Evolutionary conservation across 805 yeast species (phyloP).

Genomic region (Wickerhamomyces alni): DNA sequence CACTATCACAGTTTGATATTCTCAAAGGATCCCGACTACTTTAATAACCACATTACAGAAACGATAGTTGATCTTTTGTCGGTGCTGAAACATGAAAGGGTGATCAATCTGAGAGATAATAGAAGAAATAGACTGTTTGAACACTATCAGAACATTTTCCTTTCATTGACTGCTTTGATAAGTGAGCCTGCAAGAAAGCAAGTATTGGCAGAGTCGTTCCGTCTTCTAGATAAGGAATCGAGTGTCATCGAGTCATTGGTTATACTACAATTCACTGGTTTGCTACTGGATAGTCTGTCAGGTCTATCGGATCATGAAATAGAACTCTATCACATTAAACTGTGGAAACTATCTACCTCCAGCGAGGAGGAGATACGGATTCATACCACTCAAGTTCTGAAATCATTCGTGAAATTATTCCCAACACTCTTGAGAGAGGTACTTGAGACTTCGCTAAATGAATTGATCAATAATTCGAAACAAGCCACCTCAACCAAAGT

Average conservation of each 20-base stretch:
- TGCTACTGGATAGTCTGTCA: constrained; percentile 25
- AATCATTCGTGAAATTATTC: constrained; percentile 25
- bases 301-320: constrained; percentile 17
- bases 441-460: constrained; percentile 27
- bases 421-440: constrained; percentile 32
- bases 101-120: constrained; percentile 15
- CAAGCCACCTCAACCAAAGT: constrained; percentile 18
- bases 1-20: constrained; percentile 28
- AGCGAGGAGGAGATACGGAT: constrained; percentile 36
- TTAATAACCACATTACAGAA: constrained; percentile 22
- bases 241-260: constrained; percentile 4
- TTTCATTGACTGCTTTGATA: constrained; percentile 17
- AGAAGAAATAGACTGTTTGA: constrained; percentile 12
- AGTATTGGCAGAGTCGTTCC: constrained; percentile 21
- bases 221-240: constrained; percentile 6
- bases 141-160: constrained; percentile 21
- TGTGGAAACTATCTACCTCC: constrained; percentile 32
- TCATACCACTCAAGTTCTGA: constrained; percentile 31
- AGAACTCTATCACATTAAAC: constrained; percentile 20
- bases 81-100: constrained; percentile 23
- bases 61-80: constrained; percentile 20
- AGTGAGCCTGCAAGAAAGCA: constrained; percentile 29
- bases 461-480: constrained; percentile 29
- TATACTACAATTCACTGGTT: constrained; percentile 19
- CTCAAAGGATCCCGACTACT: constrained; percentile 21